Percentiles rank a stretch among this genome's conserved stretches.
Conservation (phyloP, 164 flowering plant genomes). For the Echeveria elegans region DNA sequence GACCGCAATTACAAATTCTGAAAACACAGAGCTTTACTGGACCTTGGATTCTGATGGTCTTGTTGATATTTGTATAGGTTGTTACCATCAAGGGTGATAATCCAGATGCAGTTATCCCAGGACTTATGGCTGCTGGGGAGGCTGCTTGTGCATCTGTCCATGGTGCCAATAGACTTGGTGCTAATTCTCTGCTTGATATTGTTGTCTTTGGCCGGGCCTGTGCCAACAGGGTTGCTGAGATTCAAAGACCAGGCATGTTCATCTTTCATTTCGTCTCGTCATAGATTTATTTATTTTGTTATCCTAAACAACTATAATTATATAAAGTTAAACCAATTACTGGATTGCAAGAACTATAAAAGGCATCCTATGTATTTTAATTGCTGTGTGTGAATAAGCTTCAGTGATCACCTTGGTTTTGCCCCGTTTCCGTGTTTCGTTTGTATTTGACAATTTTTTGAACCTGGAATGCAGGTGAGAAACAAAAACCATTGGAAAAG, state of each 20-base stretch:
- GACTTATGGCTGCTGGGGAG: slow-evolving; percentile 98
- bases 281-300: too few relatives aligned
- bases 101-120: slow-evolving; percentile 90
- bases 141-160: slow-evolving; percentile 99
- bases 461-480: slow-evolving; percentile 42
- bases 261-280: background rate
- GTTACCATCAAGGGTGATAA: slow-evolving; percentile 67
- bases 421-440: background rate
- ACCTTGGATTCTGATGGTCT: background rate
- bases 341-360: too few relatives aligned
- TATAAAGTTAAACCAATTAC: too few relatives aligned
- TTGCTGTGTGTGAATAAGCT: too few relatives aligned
- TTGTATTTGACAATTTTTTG: background rate
- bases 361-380: too few relatives aligned
- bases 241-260: slow-evolving; percentile 62
- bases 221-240: slow-evolving; percentile 95
- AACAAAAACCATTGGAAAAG: slow-evolving; percentile 76
- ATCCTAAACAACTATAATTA: too few relatives aligned
- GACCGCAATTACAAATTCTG: too few relatives aligned
- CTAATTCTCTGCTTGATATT: slow-evolving; percentile 97
- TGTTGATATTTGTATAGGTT: slow-evolving; percentile 33
- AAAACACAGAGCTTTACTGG: background rate
- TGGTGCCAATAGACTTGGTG: slow-evolving; percentile 99
- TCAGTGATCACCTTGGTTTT: too few relatives aligned
- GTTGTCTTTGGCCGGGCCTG: slow-evolving; percentile 99